Evolutionary conservation across 163 green algal species (phyloP).

Genomic region (Prototheca cutis): DNA sequence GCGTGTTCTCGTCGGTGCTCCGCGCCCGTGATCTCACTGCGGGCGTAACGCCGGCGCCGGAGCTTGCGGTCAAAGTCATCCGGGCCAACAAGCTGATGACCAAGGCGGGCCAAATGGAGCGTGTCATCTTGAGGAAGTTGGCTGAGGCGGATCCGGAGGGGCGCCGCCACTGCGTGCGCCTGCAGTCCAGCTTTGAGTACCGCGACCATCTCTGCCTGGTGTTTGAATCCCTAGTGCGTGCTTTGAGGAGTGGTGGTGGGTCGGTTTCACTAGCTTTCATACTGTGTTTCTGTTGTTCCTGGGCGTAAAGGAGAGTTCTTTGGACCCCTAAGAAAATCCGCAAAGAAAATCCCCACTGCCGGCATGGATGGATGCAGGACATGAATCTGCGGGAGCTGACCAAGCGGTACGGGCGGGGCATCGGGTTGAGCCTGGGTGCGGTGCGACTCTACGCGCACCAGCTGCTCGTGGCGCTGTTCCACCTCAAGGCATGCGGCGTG

Average conservation of each 20-base stretch:
- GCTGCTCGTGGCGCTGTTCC: conserved; percentile 84
- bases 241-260: no score
- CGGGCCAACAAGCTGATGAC: conserved; percentile 95
- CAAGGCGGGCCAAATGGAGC: conserved; percentile 72
- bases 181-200: conserved; percentile 88
- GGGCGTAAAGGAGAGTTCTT: no score
- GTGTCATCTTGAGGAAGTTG: conserved; percentile 77
- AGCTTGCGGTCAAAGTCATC: conserved; percentile 85
- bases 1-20: conserved; percentile 92
- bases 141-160: conserved; percentile 68
- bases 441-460: conserved; percentile 84
- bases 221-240: conserved; percentile 84
- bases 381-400: conserved; percentile 95
- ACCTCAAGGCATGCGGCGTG: conserved; percentile 78
- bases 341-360: no score
- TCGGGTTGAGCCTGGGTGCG: conserved; percentile 83
- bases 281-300: not conserved
- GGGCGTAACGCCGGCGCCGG: conserved; percentile 5
- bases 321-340: no score
- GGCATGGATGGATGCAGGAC: conserved; percentile 49
- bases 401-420: conserved; percentile 91
- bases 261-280: no score
- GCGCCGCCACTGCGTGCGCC: conserved; percentile 76
- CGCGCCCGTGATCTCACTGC: conserved; percentile 60
- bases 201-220: conserved; percentile 91